These are phyloP conservation scores for Paecilomyces variotii DNA, from an alignment of 2,329 filamentous ascomycete genomes.

Conservation along the genomic window DNA sequence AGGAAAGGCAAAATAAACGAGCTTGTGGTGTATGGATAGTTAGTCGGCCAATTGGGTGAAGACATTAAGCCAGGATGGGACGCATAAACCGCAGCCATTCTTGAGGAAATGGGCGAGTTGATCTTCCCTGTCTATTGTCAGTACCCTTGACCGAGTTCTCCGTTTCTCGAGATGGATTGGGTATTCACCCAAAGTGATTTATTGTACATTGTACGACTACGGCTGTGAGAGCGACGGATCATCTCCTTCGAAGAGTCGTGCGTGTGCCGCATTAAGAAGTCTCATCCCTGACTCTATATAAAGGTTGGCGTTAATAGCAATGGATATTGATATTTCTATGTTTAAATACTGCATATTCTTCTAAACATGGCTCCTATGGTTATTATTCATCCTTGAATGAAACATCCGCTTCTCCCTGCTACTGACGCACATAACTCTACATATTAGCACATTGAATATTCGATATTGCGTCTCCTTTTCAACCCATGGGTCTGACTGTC, in stretches of 20 bases:
- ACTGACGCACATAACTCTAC: background rate
- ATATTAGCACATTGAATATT: background rate
- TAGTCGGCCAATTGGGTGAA: background rate
- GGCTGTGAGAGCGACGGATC: too few relatives aligned
- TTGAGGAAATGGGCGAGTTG: background rate
- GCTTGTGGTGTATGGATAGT: background rate
- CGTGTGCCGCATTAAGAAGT: background rate
- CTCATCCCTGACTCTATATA: background rate
- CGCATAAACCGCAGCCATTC: background rate
- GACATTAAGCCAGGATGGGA: background rate
- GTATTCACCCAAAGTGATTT: background rate
- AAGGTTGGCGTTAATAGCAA: constrained; percentile 1
- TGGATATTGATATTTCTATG: background rate
- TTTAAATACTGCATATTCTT: background rate
- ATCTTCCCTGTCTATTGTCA: background rate
- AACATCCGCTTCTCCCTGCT: background rate
- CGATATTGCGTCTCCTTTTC: background rate
- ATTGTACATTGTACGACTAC: background rate
- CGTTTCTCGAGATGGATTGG: background rate
- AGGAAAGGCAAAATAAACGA: constrained; percentile 42
- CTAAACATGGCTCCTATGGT: background rate
- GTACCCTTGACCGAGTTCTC: background rate
- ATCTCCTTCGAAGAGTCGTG: background rate
- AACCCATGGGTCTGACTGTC: background rate
- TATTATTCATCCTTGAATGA: background rate